Evolutionary conservation across 768 basidiomycete species (phyloP).

Genomic region (Trametes coccinea): DNA sequence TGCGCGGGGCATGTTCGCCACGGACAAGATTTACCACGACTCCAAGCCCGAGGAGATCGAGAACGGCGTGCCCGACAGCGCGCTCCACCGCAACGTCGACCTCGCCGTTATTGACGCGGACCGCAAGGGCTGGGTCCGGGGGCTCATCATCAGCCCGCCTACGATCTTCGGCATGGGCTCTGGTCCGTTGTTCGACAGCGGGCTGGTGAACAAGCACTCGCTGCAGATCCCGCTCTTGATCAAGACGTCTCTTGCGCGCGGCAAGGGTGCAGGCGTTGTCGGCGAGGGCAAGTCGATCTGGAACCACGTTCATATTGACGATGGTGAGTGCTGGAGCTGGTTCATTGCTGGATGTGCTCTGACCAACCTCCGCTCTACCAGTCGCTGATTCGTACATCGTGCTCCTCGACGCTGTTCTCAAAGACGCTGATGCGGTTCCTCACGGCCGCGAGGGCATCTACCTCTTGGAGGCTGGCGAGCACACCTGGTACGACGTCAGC

Average conservation of each 20-base stretch:
- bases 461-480: slow-evolving; percentile 33
- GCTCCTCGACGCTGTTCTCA: slow-evolving; percentile 41
- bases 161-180: slow-evolving; percentile 60
- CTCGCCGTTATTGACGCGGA: slow-evolving; percentile 48
- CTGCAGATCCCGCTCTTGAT: slow-evolving; percentile 52
- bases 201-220: slow-evolving; percentile 53
- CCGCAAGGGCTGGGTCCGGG: slow-evolving; percentile 47
- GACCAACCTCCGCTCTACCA: slow-evolving; percentile 18
- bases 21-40: slow-evolving; percentile 50
- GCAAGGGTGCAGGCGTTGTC: slow-evolving; percentile 49
- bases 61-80: slow-evolving; percentile 41
- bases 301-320: slow-evolving; percentile 59
- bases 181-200: slow-evolving; percentile 48
- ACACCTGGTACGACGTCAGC: slow-evolving; percentile 33
- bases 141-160: slow-evolving; percentile 53
- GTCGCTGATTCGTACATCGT: slow-evolving; percentile 44
- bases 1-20: slow-evolving; percentile 43
- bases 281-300: slow-evolving; percentile 61
- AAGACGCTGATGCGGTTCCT: slow-evolving; percentile 19
- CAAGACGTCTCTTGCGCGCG: slow-evolving; percentile 44
- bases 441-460: slow-evolving; percentile 39
- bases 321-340: slow-evolving; percentile 37
- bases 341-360: no score
- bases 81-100: slow-evolving; percentile 53
- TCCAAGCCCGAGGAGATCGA: slow-evolving; percentile 46